A percentile compares a stretch with the other conserved stretches of the same genome.
Evolutionary conservation across 2,329 filamentous ascomycete species (phyloP).

Genomic region (Apiospora arundinis): DNA sequence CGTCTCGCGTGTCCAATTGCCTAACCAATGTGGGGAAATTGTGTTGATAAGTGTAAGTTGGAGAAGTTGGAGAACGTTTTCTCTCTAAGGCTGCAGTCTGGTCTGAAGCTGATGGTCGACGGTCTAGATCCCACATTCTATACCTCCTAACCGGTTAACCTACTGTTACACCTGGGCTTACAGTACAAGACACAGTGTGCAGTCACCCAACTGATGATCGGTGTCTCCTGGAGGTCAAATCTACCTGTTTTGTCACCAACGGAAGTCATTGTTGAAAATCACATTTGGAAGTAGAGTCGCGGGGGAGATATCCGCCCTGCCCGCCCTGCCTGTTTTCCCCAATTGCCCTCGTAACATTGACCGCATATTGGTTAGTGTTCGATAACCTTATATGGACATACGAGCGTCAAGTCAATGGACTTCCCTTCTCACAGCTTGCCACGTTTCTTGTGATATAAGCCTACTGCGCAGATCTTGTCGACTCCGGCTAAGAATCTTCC

Average conservation of each 20-base stretch:
- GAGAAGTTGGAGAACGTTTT: constrained; percentile 1
- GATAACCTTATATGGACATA: constrained; percentile 9
- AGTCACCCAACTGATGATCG: background rate
- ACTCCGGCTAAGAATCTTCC: background rate
- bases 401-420: background rate
- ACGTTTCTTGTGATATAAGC: constrained; percentile 4
- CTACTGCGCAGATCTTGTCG: background rate
- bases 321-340: background rate
- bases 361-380: background rate
- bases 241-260: background rate
- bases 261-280: background rate
- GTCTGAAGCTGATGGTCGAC: background rate
- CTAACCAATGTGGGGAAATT: background rate
- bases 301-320: constrained; percentile 4
- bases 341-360: background rate
- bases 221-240: background rate
- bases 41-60: background rate
- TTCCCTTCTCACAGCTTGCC: background rate
- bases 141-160: too few species aligned
- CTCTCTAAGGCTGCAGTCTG: background rate
- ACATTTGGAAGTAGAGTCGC: background rate
- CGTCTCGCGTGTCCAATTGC: background rate
- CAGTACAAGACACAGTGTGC: background rate
- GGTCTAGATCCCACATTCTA: background rate
- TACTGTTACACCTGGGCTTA: background rate